These are phyloP conservation scores for Paracorniculantispora psalliotae DNA, from an alignment of 2,329 filamentous ascomycete genomes.

Conservation along the genomic window DNA sequence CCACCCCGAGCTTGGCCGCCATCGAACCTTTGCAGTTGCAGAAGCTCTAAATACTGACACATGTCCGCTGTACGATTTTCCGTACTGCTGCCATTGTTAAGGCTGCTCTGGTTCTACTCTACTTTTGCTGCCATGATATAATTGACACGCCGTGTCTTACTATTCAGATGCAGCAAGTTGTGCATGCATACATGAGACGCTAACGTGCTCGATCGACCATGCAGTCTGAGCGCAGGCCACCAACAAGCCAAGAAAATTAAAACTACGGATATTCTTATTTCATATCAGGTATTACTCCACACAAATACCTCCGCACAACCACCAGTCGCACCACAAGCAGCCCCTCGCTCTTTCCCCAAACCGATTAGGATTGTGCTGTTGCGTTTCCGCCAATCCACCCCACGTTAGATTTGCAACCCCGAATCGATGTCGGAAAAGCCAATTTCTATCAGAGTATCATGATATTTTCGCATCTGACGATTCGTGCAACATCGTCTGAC, in stretches of 20 bases:
- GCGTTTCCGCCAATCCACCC: background rate
- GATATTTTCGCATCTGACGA: background rate
- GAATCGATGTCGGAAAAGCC: background rate
- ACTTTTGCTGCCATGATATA: too few species aligned
- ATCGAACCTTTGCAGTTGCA: too few species aligned
- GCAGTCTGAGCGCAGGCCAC: background rate
- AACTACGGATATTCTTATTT: too few species aligned
- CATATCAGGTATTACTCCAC: too few species aligned
- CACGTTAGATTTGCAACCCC: background rate
- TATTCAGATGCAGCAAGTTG: too few species aligned
- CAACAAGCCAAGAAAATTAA: too few species aligned
- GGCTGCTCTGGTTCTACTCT: too few species aligned
- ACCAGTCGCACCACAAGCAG: background rate
- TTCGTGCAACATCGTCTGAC: too few species aligned
- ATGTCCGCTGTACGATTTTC: background rate
- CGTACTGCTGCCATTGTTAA: background rate
- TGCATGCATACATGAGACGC: background rate
- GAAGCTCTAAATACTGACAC: background rate
- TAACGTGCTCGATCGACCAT: background rate
- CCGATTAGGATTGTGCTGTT: background rate
- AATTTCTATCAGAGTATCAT: background rate
- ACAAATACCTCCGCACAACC: slow-evolving; percentile 1
- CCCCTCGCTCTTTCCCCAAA: background rate
- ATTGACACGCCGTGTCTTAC: too few species aligned
- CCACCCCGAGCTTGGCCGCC: background rate